Base-by-base conservation (phyloP, 192 early-diverging fungal species). In the Gonapodya sp. region DNA sequence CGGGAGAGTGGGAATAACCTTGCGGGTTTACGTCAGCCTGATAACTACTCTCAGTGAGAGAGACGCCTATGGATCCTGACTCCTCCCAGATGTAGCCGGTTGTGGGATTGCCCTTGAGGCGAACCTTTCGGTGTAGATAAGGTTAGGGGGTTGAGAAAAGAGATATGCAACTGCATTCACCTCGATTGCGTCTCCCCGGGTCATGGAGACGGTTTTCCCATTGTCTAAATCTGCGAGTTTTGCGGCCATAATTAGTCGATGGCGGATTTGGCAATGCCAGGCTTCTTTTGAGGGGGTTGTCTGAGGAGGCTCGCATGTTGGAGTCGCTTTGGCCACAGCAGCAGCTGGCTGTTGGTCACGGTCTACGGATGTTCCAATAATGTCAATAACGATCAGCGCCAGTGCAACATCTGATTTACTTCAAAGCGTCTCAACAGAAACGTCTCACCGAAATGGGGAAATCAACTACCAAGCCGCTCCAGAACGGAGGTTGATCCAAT, bases 321-420 rank as follows among this genome's bases (percentile, higher is more conserved):
- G n/a, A n/a, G n/a, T n/a, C n/a, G n/a, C n/a, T n/a, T n/a, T n/a
- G 46, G 46, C 46, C 46, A 64, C 46, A 64, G 46, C 46, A 64
- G 8, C 46, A 64, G 24, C 8, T 64, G n/a, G n/a, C n/a, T n/a
- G n/a, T n/a, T n/a, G n/a, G n/a, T n/a, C n/a, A n/a, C n/a, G n/a
- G n/a, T n/a, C n/a, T n/a, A n/a, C n/a, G n/a, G n/a, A n/a, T n/a
- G n/a, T n/a, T n/a, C n/a, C n/a, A n/a, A n/a, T n/a, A n/a, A n/a
- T n/a, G n/a, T n/a, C n/a, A n/a, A n/a, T n/a, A n/a, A n/a, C n/a
- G n/a, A n/a, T n/a, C n/a, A n/a, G n/a, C n/a, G n/a, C n/a, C n/a
- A n/a, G n/a, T n/a, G n/a, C n/a, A n/a, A n/a, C n/a, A n/a, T n/a
- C n/a, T n/a, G n/a, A n/a, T n/a, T n/a, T n/a, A n/a, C n/a, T n/a